These are phyloP conservation scores for Xanthoceras sorbifolium DNA, from an alignment of 345 rosid species.

Conservation along the genomic window DNA sequence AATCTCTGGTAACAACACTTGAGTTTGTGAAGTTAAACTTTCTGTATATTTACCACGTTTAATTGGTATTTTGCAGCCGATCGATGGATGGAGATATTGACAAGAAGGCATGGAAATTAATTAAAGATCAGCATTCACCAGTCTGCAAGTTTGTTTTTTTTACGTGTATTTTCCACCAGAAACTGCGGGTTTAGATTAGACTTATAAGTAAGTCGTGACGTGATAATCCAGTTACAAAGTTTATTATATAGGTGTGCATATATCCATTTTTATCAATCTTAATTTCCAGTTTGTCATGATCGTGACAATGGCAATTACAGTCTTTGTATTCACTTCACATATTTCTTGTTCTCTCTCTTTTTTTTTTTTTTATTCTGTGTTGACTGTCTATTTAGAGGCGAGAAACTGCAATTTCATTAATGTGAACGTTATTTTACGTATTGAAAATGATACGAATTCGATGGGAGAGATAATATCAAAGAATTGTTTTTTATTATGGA, in stretches of 20 bases:
- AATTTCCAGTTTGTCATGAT: not conserved
- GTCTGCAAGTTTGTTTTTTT: not conserved
- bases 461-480: no score
- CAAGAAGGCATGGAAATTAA: not conserved
- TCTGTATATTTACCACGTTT: no score
- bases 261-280: not conserved
- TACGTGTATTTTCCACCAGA: not conserved
- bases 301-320: not conserved
- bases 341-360: not conserved
- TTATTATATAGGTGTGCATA: not conserved
- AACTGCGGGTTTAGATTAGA: not conserved
- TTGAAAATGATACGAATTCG: no score
- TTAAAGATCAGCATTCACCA: not conserved
- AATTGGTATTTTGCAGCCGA: no score
- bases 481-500: no score
- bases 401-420: no score
- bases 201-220: not conserved
- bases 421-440: no score
- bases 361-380: no score
- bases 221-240: not conserved
- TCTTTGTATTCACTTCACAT: not conserved
- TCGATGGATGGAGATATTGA: not conserved
- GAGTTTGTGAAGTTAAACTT: no score
- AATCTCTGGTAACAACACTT: no score
- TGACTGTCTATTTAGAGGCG: no score